These are phyloP conservation scores for Austroboletus novae-zelandiae DNA, from an alignment of 1,284 basidiomycete species.

Conservation along the genomic window DNA sequence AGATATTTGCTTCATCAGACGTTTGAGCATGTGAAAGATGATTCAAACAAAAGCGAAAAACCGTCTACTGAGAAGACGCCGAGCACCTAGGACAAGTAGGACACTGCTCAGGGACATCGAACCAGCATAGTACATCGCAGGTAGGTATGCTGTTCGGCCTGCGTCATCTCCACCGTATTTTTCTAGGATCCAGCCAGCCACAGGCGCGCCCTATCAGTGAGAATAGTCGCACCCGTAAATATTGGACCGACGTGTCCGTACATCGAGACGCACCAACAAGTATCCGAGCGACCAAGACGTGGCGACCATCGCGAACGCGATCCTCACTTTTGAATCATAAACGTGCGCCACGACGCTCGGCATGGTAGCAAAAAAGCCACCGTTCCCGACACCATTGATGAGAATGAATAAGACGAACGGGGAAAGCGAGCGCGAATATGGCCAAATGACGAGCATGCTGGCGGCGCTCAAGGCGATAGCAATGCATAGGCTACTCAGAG, in stretches of 20 bases:
- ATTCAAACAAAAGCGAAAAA: background rate
- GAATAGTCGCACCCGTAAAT: too few species aligned
- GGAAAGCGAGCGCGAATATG: conserved; percentile 29
- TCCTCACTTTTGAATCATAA: conserved; percentile 26
- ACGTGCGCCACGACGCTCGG: conserved; percentile 32
- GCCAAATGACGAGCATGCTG: conserved; percentile 35
- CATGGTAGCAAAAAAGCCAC: conserved; percentile 36
- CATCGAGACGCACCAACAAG: background rate
- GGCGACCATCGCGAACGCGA: conserved; percentile 34
- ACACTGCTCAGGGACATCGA: conserved; percentile 24
- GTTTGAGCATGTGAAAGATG: too few species aligned
- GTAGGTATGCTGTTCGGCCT: conserved; percentile 17
- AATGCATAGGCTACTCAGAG: conserved; percentile 27
- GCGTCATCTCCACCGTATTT: conserved; percentile 13
- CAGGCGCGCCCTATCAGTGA: conserved; percentile 12
- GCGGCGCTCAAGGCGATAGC: conserved; percentile 28
- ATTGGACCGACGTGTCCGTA: too few species aligned
- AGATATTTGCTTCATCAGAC: background rate
- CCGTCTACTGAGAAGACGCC: conserved; percentile 3
- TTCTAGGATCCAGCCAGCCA: conserved; percentile 33
- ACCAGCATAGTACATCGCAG: conserved; percentile 34
- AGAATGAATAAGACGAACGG: conserved; percentile 32
- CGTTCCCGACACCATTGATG: conserved; percentile 31
- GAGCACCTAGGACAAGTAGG: conserved; percentile 18
- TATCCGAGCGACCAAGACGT: conserved; percentile 33